Base-by-base conservation (phyloP, 2,329 filamentous ascomycete species). In the Penicillium brasilianum region DNA sequence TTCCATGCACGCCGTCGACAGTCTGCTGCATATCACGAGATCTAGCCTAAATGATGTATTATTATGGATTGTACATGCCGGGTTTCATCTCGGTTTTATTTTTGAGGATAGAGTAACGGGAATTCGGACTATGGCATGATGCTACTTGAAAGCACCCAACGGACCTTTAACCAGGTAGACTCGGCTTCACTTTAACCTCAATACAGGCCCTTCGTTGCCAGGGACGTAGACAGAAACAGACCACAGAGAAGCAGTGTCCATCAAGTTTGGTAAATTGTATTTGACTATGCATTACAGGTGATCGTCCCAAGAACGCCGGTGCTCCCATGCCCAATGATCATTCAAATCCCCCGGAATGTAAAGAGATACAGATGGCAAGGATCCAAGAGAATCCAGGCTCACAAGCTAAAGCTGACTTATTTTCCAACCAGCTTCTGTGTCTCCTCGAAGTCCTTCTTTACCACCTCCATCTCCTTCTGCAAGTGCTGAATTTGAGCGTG, bases 371-470 rank as follows among this genome's bases (percentile, higher is more conserved):
- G 16, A 37, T 37, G 16, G 25, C 32, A 25, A 37, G 20, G 50
- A n/a, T 22, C 50, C 1, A 41, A 59, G 54, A 60, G 49, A 18
- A 55, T 41, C 52, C 46, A 39, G 55, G 63, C 63, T 32, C 50
- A 59, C 22, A 57, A 54, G 54, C 43, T 34, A 34, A 34, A 58
- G 46, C 34, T 28, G 11, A 37, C 54, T 55, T 59, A 72, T 58
- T 70, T 65, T 39, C 69, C 69, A 39, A 69, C 69, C 22, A 72
- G 64, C 60, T 76, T 75, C 64, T 87, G 80, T 75, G 85, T 85
- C 63, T 84, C 83, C 32, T 82, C 80, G 60, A 85, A 87, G 63
- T 89, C 87, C 67, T 84, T 83, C 72, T 83, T 83, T 57, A 88
- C 81, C 28, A 84, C 80, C 48, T 80, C 82, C 60, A 89, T 72